A percentile compares a stretch with the other conserved stretches of the same genome.
phyloP scores from a whole-genome alignment of 2,329 filamentous ascomycete species.

The Fusarium sp. region DNA sequence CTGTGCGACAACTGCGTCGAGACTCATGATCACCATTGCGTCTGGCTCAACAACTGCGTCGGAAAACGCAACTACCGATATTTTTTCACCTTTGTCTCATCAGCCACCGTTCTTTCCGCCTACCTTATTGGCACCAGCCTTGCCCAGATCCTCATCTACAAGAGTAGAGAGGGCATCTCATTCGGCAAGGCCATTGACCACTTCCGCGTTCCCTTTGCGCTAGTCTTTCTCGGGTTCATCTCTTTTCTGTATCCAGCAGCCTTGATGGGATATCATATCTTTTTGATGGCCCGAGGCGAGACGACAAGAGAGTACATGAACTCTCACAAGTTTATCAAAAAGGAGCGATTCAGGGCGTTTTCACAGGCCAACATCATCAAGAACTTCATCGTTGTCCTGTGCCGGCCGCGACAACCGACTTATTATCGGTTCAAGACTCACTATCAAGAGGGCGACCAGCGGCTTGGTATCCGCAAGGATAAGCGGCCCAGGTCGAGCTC shows the following conservation, averaged over 20 bases:
- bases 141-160: conserved; percentile 83
- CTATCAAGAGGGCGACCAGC: conserved; percentile 85
- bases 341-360: conserved; percentile 91
- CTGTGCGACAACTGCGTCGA: conserved; percentile 98
- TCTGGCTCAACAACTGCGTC: conserved; percentile 99
- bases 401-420: conserved; percentile 84
- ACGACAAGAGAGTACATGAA: conserved; percentile 97
- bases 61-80: conserved; percentile 97
- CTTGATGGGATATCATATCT: conserved; percentile 88
- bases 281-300: conserved; percentile 89
- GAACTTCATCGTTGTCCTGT: conserved; percentile 86
- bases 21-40: conserved; percentile 97
- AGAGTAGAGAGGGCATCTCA: conserved; percentile 68
- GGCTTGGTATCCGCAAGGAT: conserved; percentile 68
- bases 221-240: conserved; percentile 85
- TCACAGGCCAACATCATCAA: conserved; percentile 78
- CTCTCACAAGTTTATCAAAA: conserved; percentile 92
- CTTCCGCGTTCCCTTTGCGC: conserved; percentile 85
- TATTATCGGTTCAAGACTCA: conserved; percentile 87
- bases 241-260: conserved; percentile 83
- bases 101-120: conserved; percentile 78
- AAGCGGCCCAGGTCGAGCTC: conserved; percentile 58
- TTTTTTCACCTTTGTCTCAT: conserved; percentile 91
- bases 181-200: conserved; percentile 76
- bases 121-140: conserved; percentile 82